Percentiles rank a stretch among this genome's conserved stretches.
Evolutionary conservation across 129 eudicot genomes (phyloP).

Genomic region (Flaveria ramosissima): DNA sequence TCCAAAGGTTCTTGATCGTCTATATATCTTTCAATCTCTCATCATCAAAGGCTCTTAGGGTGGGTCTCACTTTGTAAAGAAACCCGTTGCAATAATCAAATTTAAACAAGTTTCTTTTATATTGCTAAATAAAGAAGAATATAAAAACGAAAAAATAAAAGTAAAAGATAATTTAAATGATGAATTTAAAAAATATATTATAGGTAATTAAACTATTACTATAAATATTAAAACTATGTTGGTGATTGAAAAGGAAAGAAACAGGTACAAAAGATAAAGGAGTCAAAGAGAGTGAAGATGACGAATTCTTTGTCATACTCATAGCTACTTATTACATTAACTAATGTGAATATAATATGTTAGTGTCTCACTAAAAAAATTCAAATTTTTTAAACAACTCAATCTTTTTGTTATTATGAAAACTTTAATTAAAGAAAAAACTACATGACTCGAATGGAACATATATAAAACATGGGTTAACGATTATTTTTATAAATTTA

Average conservation of each 20-base stretch:
- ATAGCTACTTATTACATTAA: background rate
- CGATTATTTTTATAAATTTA: too few species aligned
- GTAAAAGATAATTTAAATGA: background rate
- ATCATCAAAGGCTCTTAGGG: background rate
- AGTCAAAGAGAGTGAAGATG: background rate
- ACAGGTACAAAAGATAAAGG: background rate
- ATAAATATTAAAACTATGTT: background rate
- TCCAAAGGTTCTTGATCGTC: background rate
- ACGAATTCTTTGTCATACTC: background rate
- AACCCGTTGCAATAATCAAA: background rate
- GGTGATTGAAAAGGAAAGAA: constrained; percentile 3
- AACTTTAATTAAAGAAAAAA: too few species aligned
- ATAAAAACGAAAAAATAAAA: background rate
- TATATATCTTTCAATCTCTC: background rate
- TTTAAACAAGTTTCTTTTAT: background rate
- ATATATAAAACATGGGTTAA: too few species aligned
- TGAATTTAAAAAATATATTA: background rate
- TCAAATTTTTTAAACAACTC: too few species aligned
- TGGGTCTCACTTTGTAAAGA: background rate
- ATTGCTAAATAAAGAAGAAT: background rate
- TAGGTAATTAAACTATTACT: background rate
- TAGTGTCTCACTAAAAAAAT: background rate
- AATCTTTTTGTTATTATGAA: too few species aligned
- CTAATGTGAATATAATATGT: too few species aligned
- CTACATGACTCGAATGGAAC: too few species aligned